A percentile compares a stretch with the other conserved stretches of the same genome.
Conservation (phyloP, 164 flowering plant species). For the Sedum album region DNA sequence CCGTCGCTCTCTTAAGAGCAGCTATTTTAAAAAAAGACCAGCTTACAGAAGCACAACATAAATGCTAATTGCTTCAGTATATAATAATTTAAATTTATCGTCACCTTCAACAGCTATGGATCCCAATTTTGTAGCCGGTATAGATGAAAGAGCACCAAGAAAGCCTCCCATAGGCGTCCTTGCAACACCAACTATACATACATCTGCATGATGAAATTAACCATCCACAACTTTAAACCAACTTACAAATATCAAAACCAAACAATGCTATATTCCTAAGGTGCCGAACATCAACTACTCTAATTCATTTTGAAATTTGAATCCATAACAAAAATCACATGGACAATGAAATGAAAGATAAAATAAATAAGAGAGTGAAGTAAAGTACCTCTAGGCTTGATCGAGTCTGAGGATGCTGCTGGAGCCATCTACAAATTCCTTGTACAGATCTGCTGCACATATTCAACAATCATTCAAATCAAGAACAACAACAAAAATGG, state of each 20-base stretch:
- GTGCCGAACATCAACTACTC: too few species aligned
- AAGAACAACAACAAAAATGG: background rate
- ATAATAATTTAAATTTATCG: background rate
- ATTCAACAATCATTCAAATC: background rate
- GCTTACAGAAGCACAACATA: background rate
- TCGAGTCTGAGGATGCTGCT: constrained; percentile 30
- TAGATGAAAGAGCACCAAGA: constrained; percentile 79
- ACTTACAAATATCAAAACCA: background rate
- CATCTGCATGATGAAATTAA: constrained; percentile 45
- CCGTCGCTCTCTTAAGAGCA: constrained; percentile 25
- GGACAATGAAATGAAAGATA: background rate
- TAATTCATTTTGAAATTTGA: too few species aligned
- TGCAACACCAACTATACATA: constrained; percentile 90
- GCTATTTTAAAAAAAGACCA: background rate
- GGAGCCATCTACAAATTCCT: constrained; percentile 28
- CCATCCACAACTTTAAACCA: background rate
- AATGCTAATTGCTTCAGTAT: background rate
- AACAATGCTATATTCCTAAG: background rate
- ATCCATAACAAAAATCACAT: too few species aligned
- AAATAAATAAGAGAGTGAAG: background rate
- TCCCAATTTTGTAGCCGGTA: constrained; percentile 85
- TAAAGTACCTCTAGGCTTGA: constrained; percentile 45
- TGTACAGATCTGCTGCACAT: constrained; percentile 15
- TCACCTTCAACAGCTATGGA: constrained; percentile 74
- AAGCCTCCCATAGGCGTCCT: constrained; percentile 95